Evolutionary conservation across 176 grass and related monocot species (phyloP).

Genomic region (Cenchrus purpureus): DNA sequence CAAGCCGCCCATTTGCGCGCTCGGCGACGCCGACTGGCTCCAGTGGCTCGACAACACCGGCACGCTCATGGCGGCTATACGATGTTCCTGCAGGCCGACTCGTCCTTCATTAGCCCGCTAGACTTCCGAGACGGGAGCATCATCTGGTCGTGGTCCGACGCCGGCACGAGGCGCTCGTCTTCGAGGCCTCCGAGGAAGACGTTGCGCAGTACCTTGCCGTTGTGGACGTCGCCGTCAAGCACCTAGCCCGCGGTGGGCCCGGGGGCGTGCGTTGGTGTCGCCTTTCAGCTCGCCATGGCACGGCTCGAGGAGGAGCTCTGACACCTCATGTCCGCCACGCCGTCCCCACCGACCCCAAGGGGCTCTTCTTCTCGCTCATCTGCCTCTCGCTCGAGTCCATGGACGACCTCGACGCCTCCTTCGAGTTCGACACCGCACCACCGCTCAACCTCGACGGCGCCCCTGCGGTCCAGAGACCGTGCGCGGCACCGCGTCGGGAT

Average conservation of each 20-base stretch:
- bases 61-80: constrained; percentile 71
- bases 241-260: constrained; percentile 33
- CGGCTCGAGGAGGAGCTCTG: constrained; percentile 91
- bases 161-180: constrained; percentile 65
- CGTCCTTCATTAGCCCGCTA: constrained; percentile 67
- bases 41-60: constrained; percentile 64
- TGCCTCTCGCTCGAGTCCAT: constrained; percentile 85
- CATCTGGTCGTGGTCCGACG: constrained; percentile 83
- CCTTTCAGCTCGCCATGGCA: constrained; percentile 83
- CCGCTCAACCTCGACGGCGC: constrained; percentile 41
- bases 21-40: constrained; percentile 80
- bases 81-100: constrained; percentile 75
- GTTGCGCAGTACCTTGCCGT: constrained; percentile 60
- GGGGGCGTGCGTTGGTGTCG: constrained; percentile 44
- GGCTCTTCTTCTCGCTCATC: constrained; percentile 74
- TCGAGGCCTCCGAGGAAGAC: constrained; percentile 63
- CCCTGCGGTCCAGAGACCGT: constrained; percentile 49
- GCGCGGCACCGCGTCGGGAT: constrained; percentile 37
- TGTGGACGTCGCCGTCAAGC: constrained; percentile 48
- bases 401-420: constrained; percentile 70
- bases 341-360: constrained; percentile 66
- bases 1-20: constrained; percentile 64
- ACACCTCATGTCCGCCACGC: constrained; percentile 81
- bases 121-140: constrained; percentile 75
- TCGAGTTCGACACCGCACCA: constrained; percentile 62